phyloP scores from a whole-genome alignment of 2,329 filamentous ascomycete species.

The Epichloe baconii region DNA sequence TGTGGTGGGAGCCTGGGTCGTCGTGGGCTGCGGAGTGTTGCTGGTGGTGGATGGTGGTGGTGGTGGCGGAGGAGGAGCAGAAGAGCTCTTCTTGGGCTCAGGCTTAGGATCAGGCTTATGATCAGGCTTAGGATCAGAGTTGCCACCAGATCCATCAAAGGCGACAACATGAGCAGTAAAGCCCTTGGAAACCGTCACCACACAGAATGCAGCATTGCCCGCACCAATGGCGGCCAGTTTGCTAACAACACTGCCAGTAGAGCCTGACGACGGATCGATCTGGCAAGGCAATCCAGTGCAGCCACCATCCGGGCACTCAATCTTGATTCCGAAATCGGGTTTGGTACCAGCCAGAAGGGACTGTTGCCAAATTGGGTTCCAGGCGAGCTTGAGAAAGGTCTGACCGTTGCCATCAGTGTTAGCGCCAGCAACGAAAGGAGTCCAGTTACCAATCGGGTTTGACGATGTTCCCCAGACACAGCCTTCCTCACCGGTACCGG shows the following conservation, averaged over 20 bases:
- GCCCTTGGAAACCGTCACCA: conserved; percentile 60
- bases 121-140: conserved; percentile 12
- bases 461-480: conserved; percentile 58
- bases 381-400: conserved; percentile 64
- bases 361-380: conserved; percentile 61
- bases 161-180: conserved; percentile 55
- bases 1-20: conserved; percentile 3
- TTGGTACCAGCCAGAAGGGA: conserved; percentile 39
- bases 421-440: conserved; percentile 61
- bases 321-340: conserved; percentile 55
- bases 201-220: conserved; percentile 58
- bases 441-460: conserved; percentile 61
- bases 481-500: conserved; percentile 48
- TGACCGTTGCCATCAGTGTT: conserved; percentile 52
- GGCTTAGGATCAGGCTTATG: conserved; percentile 5
- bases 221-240: conserved; percentile 43
- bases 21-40: neutral
- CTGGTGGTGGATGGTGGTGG: neutral
- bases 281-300: conserved; percentile 66
- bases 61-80: conserved; percentile 1
- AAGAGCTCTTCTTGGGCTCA: conserved; percentile 3
- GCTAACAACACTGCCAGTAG: conserved; percentile 45
- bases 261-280: conserved; percentile 47
- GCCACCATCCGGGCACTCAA: conserved; percentile 51
- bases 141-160: conserved; percentile 32